Conservation (phyloP, 1,284 basidiomycete genomes). For the Pseudozyma sp. region DNA sequence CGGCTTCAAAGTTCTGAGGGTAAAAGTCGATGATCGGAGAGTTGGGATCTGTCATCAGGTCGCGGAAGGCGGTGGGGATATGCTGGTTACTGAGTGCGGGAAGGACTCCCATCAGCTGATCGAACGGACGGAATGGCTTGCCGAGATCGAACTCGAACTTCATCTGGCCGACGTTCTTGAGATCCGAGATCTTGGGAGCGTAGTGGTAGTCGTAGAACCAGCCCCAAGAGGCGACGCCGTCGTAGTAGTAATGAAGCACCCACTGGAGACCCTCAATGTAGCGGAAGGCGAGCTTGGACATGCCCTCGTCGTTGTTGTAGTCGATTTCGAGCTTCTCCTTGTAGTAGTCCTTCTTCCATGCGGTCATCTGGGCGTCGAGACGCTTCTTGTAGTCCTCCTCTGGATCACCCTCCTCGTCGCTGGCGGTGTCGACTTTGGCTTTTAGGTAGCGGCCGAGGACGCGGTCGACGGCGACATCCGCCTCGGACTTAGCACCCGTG, state of each 20-base stretch:
- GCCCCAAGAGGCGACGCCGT: conserved; percentile 94
- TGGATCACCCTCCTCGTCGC: conserved; percentile 35
- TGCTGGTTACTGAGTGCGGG: conserved; percentile 88
- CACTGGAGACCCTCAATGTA: conserved; percentile 97
- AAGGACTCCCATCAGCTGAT: conserved; percentile 98
- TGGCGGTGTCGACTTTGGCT: conserved; percentile 73
- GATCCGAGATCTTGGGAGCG: conserved; percentile 79
- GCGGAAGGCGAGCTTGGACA: conserved; percentile 69
- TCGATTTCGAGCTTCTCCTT: conserved; percentile 69
- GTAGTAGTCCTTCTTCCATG: conserved; percentile 93
- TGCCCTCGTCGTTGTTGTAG: conserved; percentile 73
- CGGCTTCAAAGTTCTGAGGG: conserved; percentile 87
- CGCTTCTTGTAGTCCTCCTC: conserved; percentile 75
- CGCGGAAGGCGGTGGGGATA: conserved; percentile 87
- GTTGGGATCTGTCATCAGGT: conserved; percentile 85
- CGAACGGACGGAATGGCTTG: conserved; percentile 89
- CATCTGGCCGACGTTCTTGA: conserved; percentile 81
- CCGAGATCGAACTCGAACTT: conserved; percentile 87
- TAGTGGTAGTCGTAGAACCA: conserved; percentile 99
- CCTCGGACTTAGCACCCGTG: conserved; percentile 24
- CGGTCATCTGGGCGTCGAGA: conserved; percentile 84
- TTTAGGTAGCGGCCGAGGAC: conserved; percentile 89
- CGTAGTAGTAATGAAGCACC: conserved; percentile 99
- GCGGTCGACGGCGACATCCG: conserved; percentile 78
- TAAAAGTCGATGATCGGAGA: conserved; percentile 97